Base-by-base conservation (phyloP, 1,284 basidiomycete genomes). In the Tetrapyrgos nigripes region DNA sequence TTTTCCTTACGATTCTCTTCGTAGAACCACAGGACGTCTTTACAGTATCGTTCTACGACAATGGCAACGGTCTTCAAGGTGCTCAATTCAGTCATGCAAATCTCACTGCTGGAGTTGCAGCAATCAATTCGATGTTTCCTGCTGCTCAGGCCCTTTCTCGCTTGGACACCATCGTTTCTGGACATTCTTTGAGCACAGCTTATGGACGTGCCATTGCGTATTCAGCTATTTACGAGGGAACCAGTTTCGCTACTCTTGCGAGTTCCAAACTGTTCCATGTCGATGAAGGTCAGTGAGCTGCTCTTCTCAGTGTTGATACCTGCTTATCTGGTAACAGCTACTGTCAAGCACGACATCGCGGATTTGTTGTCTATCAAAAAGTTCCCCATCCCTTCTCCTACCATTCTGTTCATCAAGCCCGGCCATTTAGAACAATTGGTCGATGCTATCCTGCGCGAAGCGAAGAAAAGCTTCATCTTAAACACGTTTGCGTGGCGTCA, bases 91-190 rank as follows among this genome's bases (percentile, higher is more conserved):
- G 89, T 0, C 91, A 93, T 67, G 83, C 90, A 66, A 92, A 92
- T 62, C 70, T 93, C 57, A 93, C 90, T 2, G 89, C 92, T 11
- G 92, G 89, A 46, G 87, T 92, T n/a, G 83, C 89, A 2, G 88
- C 89, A 3, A 79, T 83, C 21, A 85, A 87, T 47, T 80, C 83
- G 4, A 71, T 93, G 26, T 80, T 93, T 52, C 89, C 92, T 2
- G 72, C 84, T 14, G 83, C 86, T 17, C 83, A 82, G 54, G 78
- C 82, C 0, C 67, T 92, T 13, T 86, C 89, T 6, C 75, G 85
- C 2, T 70, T 89, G 48, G 92, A 93, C 70, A 91, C 89, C 1
- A 74, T 93, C 31, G 76, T 88, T 13, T 93, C 92, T n/a, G 83
- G 83, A 2, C 84, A 89, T 70, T 79, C 88, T 2, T 66, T 93